phyloP scores from a whole-genome alignment of 441 rosid species.

The Brassica balearica region DNA sequence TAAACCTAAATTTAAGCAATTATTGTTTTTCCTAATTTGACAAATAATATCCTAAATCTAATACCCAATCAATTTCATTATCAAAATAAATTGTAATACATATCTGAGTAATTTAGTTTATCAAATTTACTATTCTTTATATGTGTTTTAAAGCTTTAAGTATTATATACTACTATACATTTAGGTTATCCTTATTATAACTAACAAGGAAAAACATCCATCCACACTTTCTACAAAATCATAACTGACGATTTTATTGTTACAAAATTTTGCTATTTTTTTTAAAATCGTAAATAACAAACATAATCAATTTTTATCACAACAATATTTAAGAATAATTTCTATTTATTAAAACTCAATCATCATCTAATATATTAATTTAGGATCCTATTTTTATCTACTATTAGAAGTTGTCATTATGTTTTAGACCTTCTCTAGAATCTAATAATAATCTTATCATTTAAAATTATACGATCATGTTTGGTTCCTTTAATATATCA shows the following conservation, averaged over 20 bases:
- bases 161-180: background rate
- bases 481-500: no score
- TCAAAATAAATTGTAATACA: no score
- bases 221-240: background rate
- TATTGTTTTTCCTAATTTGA: background rate
- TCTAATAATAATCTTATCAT: no score
- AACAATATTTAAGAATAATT: background rate
- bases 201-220: background rate
- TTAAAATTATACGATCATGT: no score
- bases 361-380: no score
- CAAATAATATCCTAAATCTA: background rate
- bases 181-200: background rate
- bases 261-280: background rate
- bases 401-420: no score
- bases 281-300: background rate
- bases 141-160: background rate
- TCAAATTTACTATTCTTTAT: background rate
- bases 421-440: no score
- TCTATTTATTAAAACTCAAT: background rate
- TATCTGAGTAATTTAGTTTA: no score
- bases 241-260: background rate
- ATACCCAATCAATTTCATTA: background rate
- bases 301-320: background rate
- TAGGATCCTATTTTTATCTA: no score
- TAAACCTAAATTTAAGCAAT: background rate